phyloP scores from a whole-genome alignment of 805 yeast genomes.

The Jamesozyma spencerorum region DNA sequence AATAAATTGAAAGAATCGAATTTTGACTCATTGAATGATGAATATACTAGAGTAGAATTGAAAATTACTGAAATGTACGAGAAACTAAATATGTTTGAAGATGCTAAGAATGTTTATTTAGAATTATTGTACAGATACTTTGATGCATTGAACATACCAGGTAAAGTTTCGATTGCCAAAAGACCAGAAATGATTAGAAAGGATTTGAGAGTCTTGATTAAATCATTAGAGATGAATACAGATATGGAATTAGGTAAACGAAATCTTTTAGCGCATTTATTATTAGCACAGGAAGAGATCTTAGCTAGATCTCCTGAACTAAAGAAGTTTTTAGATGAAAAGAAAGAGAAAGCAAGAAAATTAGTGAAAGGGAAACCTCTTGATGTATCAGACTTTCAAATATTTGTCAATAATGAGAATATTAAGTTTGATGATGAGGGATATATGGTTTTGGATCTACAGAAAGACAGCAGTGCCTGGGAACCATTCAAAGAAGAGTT shows the following conservation, averaged over 20 bases:
- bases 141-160: constrained; percentile 40
- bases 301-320: constrained; percentile 34
- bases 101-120: constrained; percentile 58
- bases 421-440: constrained; percentile 26
- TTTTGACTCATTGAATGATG: constrained; percentile 56
- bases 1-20: constrained; percentile 33
- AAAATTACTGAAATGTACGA: constrained; percentile 85
- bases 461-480: constrained; percentile 46
- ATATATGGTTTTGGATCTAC: constrained; percentile 25
- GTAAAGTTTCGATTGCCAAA: constrained; percentile 23
- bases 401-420: constrained; percentile 22
- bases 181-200: constrained; percentile 58
- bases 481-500: constrained; percentile 70
- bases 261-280: constrained; percentile 51
- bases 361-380: constrained; percentile 11
- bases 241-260: constrained; percentile 45
- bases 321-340: constrained; percentile 27
- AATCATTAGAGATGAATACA: constrained; percentile 50
- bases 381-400: constrained; percentile 17
- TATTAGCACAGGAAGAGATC: constrained; percentile 59
- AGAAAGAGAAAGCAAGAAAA: constrained; percentile 20
- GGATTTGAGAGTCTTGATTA: constrained; percentile 60
- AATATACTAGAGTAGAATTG: constrained; percentile 83
- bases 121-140: constrained; percentile 56
- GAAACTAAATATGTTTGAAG: constrained; percentile 47